Conservation (phyloP, 2,329 filamentous ascomycete species). For the Trichoderma asperellum region DNA sequence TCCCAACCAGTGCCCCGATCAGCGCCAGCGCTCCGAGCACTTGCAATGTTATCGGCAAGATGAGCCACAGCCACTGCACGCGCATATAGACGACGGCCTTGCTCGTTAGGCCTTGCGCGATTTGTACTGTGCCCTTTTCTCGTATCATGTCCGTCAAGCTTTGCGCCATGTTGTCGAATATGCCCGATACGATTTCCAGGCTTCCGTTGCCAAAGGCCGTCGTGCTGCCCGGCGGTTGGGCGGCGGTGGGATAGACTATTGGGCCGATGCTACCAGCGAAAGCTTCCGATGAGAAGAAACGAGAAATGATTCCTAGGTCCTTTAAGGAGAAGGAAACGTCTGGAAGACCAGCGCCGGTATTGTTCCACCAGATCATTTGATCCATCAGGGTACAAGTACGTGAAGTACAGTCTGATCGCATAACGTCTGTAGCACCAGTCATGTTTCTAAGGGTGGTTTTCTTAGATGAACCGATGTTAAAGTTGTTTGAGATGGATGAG, state of each 20-base stretch:
- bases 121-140: background rate
- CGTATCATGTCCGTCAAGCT: background rate
- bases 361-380: background rate
- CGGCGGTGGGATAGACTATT: too few species aligned
- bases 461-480: background rate
- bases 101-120: background rate
- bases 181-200: background rate
- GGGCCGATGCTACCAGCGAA: background rate
- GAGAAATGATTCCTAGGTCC: background rate
- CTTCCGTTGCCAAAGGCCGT: background rate
- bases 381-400: background rate
- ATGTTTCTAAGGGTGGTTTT: background rate
- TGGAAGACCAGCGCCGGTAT: background rate
- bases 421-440: background rate
- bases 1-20: background rate
- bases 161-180: background rate
- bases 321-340: background rate
- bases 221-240: background rate
- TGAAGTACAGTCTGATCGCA: fast-evolving
- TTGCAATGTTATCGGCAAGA: background rate
- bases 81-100: constrained; percentile 9
- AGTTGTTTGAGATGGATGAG: background rate
- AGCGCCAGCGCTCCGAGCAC: background rate
- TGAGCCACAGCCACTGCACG: constrained; percentile 7
- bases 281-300: background rate